Base-by-base conservation (phyloP, 805 yeast species). In the Zygoascus bituminiphila region DNA sequence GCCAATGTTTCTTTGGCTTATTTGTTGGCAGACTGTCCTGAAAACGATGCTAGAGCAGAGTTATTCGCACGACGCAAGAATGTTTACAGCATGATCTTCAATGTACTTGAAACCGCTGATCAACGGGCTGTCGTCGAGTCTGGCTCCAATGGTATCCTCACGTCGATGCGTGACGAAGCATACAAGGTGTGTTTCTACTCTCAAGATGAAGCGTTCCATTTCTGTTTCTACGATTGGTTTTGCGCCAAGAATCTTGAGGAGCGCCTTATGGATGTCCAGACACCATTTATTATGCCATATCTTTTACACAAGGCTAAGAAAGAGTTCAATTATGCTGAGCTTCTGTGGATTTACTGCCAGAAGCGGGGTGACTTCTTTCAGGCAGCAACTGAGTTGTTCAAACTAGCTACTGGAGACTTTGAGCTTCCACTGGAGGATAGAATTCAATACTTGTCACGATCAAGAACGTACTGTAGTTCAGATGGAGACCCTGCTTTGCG, bases 221-320 rank as follows among this genome's bases (percentile, higher is more conserved):
- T 82, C 66, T 85, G 86, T 54, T 77, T 93, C 54, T 93, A 93
- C 64, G 91, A 87, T 62, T 93, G 98, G 97, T 81, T 88, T 57
- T 82, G 88, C 29, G 67, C 73, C 40, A 86, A 85, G 59, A 89
- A 87, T 3, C 76, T 80, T 24, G 82, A 86, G 52, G 93, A 84
- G 48, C 78, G 85, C 52, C 69, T 93, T 40, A 71, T 91, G 51
- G 86, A 83, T 42, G 75, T 91, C 49, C 84, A 86, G 47, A 87
- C 97, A 0, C 85, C 89, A 10, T 91, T 72, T 59, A 78, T 93
- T 35, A 71, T 87, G 51, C 79, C 83, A 23, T 93, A 85, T 57
- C 74, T 93, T 61, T 80, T 81, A 56, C 54, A 58, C 31, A 70
- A 70, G 40, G 62, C 73, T 15, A 43, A 51, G 24, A 75, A 76